A percentile compares a stretch with the other conserved stretches of the same genome.
Evolutionary conservation across 495 filamentous ascomycete species (phyloP).

Genomic region (Penicillium daleae): DNA sequence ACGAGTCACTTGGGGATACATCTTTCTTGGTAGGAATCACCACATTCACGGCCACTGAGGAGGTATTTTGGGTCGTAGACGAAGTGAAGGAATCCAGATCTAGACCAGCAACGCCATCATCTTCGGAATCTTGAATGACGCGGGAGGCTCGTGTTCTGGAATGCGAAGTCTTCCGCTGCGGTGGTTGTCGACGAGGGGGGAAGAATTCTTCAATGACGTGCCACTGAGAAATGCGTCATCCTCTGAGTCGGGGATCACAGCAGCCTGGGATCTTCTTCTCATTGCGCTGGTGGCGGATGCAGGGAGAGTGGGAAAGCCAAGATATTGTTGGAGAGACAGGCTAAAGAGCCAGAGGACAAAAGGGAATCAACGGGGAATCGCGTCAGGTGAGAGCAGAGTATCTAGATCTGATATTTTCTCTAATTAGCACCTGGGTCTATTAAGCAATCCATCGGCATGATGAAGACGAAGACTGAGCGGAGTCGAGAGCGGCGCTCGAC

Average conservation of each 20-base stretch:
- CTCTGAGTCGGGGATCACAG: slow-evolving; percentile 30
- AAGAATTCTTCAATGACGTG: slow-evolving; percentile 25
- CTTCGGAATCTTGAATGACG: slow-evolving; percentile 33
- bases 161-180: slow-evolving; percentile 30
- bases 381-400: neutral
- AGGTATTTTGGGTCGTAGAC: neutral
- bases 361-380: neutral
- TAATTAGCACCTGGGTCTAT: neutral
- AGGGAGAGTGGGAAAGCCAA: neutral
- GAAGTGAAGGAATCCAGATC: slow-evolving; percentile 10
- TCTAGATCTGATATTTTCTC: neutral
- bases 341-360: neutral
- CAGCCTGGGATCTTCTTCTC: slow-evolving; percentile 18
- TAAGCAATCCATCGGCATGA: neutral
- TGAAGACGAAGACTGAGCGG: neutral
- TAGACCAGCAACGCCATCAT: slow-evolving; percentile 17
- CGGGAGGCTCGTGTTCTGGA: slow-evolving; percentile 18
- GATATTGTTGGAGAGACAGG: neutral
- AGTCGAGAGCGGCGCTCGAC: neutral
- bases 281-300: slow-evolving; percentile 8
- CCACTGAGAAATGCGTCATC: slow-evolving; percentile 24
- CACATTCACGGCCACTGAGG: slow-evolving; percentile 34
- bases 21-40: slow-evolving; percentile 42
- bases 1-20: slow-evolving; percentile 27
- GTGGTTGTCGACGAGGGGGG: slow-evolving; percentile 28